phyloP scores from a whole-genome alignment of 495 filamentous ascomycete species.

The Penicillium tannophilum region DNA sequence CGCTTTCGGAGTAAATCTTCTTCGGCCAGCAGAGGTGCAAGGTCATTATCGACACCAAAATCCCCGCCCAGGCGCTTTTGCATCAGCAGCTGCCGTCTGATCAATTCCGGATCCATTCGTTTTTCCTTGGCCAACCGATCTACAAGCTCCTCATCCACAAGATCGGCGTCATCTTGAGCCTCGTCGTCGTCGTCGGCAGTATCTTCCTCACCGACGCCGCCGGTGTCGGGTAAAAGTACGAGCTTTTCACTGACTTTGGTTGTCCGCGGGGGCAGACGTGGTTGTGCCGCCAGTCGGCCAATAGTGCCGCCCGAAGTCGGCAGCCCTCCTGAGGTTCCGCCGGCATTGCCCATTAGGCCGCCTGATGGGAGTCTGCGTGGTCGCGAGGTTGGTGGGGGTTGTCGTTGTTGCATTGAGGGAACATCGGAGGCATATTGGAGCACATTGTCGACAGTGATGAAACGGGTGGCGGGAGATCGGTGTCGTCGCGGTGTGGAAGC shows the following conservation, averaged over 20 bases:
- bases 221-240: constrained; percentile 87
- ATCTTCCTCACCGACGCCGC: constrained; percentile 36
- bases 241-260: constrained; percentile 95
- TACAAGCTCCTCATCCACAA: constrained; percentile 53
- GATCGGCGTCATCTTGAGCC: constrained; percentile 35
- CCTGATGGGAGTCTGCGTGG: constrained; percentile 49
- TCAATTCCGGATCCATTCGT: constrained; percentile 40
- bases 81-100: constrained; percentile 38
- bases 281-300: constrained; percentile 54
- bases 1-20: constrained; percentile 70
- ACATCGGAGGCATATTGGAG: constrained; percentile 94
- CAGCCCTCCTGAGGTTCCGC: constrained; percentile 32
- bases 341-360: constrained; percentile 15
- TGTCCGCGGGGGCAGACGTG: constrained; percentile 81
- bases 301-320: constrained; percentile 30
- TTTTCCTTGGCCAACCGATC: constrained; percentile 39
- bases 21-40: constrained; percentile 74
- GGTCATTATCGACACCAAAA: constrained; percentile 62
- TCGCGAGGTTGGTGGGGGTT: constrained; percentile 62
- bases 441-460: constrained; percentile 95
- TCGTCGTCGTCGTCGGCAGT: constrained; percentile 25
- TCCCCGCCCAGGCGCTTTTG: constrained; percentile 47
- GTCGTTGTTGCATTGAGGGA: constrained; percentile 87
- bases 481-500: constrained; percentile 36
- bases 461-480: constrained; percentile 62